A percentile compares a stretch with the other conserved stretches of the same genome.
phyloP scores from a whole-genome alignment of 139 green algal genomes.

The Coelastrella sp. region DNA sequence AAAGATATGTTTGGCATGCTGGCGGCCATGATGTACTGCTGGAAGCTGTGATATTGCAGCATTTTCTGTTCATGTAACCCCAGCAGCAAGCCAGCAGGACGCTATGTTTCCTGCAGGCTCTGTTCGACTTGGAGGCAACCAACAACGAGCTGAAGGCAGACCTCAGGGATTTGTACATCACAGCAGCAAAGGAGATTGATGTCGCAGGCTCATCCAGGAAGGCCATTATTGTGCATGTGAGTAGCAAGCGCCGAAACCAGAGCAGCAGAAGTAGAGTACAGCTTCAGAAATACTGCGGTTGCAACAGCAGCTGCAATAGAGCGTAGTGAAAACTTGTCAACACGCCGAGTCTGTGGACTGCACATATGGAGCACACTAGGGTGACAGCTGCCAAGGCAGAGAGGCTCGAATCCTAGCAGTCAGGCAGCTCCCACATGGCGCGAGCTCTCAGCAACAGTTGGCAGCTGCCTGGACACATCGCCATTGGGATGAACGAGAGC shows the following conservation, averaged over 20 bases:
- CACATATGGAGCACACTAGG: too few relatives aligned
- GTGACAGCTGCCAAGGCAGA: too few relatives aligned
- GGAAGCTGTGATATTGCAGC: background rate
- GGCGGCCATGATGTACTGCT: background rate
- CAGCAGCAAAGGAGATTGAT: constrained; percentile 93
- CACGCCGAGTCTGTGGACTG: too few relatives aligned
- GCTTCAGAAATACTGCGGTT: background rate
- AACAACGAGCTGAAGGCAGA: constrained; percentile 98
- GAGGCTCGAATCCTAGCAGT: too few relatives aligned
- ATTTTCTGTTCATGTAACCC: background rate
- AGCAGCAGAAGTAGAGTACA: too few relatives aligned
- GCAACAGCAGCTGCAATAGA: background rate
- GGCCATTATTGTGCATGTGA: constrained; percentile 96
- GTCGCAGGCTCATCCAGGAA: constrained; percentile 86
- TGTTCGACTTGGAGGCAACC: constrained; percentile 99
- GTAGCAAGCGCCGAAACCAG: background rate
- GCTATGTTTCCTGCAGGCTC: constrained; percentile 79
- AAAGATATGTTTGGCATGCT: too few relatives aligned
- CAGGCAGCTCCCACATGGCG: too few relatives aligned
- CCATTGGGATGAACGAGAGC: too few relatives aligned
- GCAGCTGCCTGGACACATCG: too few relatives aligned
- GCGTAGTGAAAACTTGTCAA: too few relatives aligned
- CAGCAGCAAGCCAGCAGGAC: background rate
- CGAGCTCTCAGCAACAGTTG: too few relatives aligned
- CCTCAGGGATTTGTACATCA: constrained; percentile 99